A percentile compares a stretch with the other conserved stretches of the same genome.
Conservation (phyloP, 2,329 filamentous ascomycete genomes). For the Cercospora zeina region DNA sequence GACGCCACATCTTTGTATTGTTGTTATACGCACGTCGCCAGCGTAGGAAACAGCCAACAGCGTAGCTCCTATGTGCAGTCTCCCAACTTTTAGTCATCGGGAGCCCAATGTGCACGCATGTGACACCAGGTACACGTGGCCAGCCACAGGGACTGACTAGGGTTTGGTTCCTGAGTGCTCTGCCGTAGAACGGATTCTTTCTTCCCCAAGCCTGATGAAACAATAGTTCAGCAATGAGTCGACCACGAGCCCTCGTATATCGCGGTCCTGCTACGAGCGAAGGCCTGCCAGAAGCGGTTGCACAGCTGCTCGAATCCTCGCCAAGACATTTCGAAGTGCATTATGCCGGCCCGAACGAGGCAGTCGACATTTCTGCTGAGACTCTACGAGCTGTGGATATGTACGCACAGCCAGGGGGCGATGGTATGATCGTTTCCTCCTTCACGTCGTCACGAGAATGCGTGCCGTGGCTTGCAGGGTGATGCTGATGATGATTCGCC, state of each 20-base stretch:
- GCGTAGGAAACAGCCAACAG: not conserved
- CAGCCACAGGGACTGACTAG: not conserved
- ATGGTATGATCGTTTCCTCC: conserved; percentile 18
- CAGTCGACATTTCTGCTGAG: conserved; percentile 22
- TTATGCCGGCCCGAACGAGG: conserved; percentile 28
- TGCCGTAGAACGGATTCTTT: not conserved
- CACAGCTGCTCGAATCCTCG: conserved; percentile 21
- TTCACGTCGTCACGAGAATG: conserved; percentile 1
- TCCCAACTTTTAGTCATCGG: not conserved
- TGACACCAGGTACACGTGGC: conserved; percentile 3
- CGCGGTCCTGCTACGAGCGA: conserved; percentile 25
- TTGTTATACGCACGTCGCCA: not conserved
- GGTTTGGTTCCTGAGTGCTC: not conserved
- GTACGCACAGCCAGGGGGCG: conserved; percentile 30
- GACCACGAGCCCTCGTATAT: conserved; percentile 26
- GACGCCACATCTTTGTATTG: not conserved
- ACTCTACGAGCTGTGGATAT: conserved; percentile 21
- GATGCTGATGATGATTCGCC: conserved; percentile 11
- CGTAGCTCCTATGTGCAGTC: not conserved
- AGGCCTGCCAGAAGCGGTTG: conserved; percentile 27
- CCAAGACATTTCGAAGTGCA: conserved; percentile 24
- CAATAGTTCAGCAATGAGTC: conserved; percentile 8
- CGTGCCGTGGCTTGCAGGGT: not conserved
- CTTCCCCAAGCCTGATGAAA: not conserved
- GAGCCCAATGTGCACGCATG: not conserved